A percentile compares a stretch with the other conserved stretches of the same genome.
Evolutionary conservation across 2,329 filamentous ascomycete genomes (phyloP).

Genomic region (Fusarium sp.): DNA sequence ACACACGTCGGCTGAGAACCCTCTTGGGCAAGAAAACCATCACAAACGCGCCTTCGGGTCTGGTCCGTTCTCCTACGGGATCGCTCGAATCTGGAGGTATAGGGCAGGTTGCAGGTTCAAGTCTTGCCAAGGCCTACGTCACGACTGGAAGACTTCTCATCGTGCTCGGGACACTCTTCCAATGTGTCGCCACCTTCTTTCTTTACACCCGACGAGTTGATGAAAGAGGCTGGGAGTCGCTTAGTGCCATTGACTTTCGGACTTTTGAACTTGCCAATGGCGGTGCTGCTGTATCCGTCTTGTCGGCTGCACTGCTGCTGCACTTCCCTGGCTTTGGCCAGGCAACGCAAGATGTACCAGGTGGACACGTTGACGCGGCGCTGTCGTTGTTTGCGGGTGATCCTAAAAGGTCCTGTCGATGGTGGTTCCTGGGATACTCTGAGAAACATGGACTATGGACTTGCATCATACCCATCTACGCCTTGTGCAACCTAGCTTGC

Average conservation of each 20-base stretch:
- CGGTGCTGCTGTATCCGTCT: neutral
- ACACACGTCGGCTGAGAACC: neutral
- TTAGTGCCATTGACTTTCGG: neutral
- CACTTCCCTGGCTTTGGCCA: neutral
- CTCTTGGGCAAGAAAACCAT: neutral
- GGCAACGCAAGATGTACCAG: neutral
- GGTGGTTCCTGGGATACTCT: neutral
- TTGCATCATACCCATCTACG: neutral
- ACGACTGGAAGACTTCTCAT: neutral
- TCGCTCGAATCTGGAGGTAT: neutral
- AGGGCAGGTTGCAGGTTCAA: neutral
- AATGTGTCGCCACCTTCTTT: neutral
- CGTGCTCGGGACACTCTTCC: neutral
- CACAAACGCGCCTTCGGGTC: too few species aligned
- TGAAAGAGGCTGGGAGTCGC: neutral
- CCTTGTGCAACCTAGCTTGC: neutral
- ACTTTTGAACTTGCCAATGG: neutral
- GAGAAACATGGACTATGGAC: neutral
- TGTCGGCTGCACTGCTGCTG: neutral
- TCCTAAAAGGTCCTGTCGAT: neutral
- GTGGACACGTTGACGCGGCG: neutral
- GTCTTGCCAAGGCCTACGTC: neutral
- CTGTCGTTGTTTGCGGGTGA: neutral
- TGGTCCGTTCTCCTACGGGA: neutral
- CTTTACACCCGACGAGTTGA: neutral